These are phyloP conservation scores for Abrus pulchellus DNA, from an alignment of 306 rosid species.

Conservation along the genomic window DNA sequence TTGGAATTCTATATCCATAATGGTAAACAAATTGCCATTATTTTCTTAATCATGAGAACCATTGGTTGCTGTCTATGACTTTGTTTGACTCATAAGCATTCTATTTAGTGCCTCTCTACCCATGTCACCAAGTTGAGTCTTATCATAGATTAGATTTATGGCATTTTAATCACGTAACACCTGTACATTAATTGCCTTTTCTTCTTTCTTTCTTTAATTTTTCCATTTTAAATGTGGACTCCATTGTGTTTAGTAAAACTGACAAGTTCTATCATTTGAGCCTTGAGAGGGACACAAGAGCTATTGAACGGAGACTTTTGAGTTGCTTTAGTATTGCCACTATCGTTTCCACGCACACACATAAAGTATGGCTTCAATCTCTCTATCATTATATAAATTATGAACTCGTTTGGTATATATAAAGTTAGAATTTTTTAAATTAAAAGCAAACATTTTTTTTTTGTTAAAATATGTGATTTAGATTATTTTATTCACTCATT, in stretches of 20 bases:
- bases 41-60: conserved; percentile 43
- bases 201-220: neutral
- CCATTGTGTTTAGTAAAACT: neutral
- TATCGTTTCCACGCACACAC: neutral
- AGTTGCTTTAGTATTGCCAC: neutral
- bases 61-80: conserved; percentile 45
- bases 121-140: conserved; percentile 29
- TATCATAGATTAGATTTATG: conserved; percentile 6
- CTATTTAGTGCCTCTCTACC: conserved; percentile 30
- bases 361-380: neutral
- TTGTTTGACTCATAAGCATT: conserved; percentile 49
- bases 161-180: neutral
- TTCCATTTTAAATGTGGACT: neutral
- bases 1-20: conserved; percentile 15
- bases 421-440: too few species aligned
- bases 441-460: too few species aligned
- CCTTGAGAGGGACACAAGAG: conserved; percentile 18
- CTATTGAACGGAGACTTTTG: conserved; percentile 28
- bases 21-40: conserved; percentile 28
- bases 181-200: too few species aligned
- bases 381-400: neutral
- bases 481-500: too few species aligned
- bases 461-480: too few species aligned
- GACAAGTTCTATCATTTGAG: conserved; percentile 17
- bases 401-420: too few species aligned